phyloP scores from a whole-genome alignment of 1,284 basidiomycete genomes.

The Ceratobasidium sp. region DNA sequence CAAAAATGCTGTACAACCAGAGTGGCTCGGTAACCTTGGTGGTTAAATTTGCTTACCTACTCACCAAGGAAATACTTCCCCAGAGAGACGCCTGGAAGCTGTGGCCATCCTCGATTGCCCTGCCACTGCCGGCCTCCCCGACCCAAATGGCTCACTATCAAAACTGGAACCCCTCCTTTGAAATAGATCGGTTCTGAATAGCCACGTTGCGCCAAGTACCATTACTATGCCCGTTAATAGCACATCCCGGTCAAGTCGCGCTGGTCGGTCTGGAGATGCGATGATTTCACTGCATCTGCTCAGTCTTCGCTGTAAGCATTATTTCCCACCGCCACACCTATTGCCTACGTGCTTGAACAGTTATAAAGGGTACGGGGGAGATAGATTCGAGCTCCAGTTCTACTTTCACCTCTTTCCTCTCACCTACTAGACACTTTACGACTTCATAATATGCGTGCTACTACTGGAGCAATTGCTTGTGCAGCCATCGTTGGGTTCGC shows the following conservation, averaged over 20 bases:
- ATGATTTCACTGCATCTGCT: neutral
- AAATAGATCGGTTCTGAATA: neutral
- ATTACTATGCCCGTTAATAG: slow-evolving; percentile 9
- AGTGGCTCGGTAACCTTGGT: neutral
- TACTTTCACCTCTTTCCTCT: neutral
- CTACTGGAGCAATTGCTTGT: neutral
- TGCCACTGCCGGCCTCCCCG: neutral
- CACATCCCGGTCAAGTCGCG: neutral
- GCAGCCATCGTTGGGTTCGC: slow-evolving; percentile 5
- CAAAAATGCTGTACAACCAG: neutral
- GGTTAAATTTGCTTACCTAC: neutral
- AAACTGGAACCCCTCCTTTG: neutral
- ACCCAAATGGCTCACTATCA: neutral
- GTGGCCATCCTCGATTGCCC: too few species aligned
- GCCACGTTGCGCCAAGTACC: slow-evolving; percentile 3
- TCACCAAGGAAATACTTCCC: too few species aligned
- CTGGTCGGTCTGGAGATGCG: neutral
- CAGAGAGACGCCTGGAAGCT: neutral
- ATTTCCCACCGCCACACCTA: neutral
- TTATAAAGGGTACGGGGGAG: slow-evolving; percentile 1
- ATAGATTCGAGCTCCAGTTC: neutral
- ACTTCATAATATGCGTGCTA: neutral
- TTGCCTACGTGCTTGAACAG: neutral
- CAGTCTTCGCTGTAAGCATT: neutral
- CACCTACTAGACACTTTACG: neutral